phyloP scores from a whole-genome alignment of 148 eudicot species.

The Polygonum maritimum region DNA sequence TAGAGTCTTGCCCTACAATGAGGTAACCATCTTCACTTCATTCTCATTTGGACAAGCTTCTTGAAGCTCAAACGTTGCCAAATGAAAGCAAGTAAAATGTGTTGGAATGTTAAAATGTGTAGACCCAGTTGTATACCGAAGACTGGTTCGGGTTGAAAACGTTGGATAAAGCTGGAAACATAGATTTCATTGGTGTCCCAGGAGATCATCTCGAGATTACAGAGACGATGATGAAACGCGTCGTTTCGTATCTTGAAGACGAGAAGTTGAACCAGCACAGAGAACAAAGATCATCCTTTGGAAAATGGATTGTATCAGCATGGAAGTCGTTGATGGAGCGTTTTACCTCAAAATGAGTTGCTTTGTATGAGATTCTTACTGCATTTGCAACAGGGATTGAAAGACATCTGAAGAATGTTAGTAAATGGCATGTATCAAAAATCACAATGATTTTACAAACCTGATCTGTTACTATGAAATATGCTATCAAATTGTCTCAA shows the following conservation, averaged over 20 bases:
- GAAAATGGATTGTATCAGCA: not conserved
- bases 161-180: constrained; percentile 44
- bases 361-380: too few relatives aligned
- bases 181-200: constrained; percentile 26
- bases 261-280: not conserved
- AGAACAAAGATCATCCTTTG: not conserved
- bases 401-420: too few relatives aligned
- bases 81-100: not conserved
- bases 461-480: too few relatives aligned
- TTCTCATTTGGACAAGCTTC: not conserved
- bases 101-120: not conserved
- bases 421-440: too few relatives aligned
- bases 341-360: not conserved
- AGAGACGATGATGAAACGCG: constrained; percentile 15
- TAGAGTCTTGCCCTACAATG: constrained; percentile 33
- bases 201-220: constrained; percentile 35
- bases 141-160: constrained; percentile 60
- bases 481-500: too few relatives aligned
- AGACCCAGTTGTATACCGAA: constrained; percentile 48
- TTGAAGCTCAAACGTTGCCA: not conserved
- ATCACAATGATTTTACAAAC: too few relatives aligned
- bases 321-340: not conserved
- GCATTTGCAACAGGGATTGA: too few relatives aligned
- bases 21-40: constrained; percentile 23
- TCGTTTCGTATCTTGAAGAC: constrained; percentile 24